These are phyloP conservation scores for Diplogelasinospora grovesii DNA, from an alignment of 495 filamentous ascomycete genomes.

Conservation along the genomic window DNA sequence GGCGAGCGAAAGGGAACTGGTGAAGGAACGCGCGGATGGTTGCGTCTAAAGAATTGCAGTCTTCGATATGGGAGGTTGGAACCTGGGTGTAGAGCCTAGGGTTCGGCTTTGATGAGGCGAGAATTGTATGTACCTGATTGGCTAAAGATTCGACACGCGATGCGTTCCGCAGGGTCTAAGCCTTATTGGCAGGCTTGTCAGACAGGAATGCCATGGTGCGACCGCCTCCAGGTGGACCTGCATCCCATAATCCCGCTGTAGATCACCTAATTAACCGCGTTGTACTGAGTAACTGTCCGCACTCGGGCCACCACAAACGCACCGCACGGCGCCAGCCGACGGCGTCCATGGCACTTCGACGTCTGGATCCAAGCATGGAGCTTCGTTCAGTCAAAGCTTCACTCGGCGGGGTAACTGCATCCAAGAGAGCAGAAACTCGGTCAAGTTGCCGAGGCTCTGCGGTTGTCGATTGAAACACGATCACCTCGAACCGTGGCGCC, in stretches of 20 bases:
- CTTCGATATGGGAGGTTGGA: not conserved
- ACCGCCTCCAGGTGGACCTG: conserved; percentile 22
- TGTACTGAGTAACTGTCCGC: no score
- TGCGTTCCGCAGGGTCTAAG: conserved; percentile 29
- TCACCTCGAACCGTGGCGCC: conserved; percentile 6
- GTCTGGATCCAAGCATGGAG: not conserved
- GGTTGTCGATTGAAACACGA: conserved; percentile 21
- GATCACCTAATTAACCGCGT: conserved; percentile 26
- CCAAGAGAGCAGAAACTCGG: conserved; percentile 1
- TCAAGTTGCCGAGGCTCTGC: conserved; percentile 12
- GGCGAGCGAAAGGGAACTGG: no score
- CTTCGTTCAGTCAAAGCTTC: conserved; percentile 16
- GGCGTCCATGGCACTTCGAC: conserved; percentile 2
- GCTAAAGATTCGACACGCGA: conserved; percentile 27
- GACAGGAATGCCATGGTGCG: conserved; percentile 23
- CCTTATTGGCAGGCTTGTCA: conserved; percentile 23
- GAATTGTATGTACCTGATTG: conserved; percentile 10
- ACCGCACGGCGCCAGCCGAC: conserved; percentile 3
- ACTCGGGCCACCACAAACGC: conserved; percentile 6
- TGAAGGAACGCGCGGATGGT: no score
- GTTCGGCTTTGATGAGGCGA: not conserved
- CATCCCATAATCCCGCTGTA: conserved; percentile 21
- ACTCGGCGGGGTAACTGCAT: conserved; percentile 12
- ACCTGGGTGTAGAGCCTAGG: not conserved
- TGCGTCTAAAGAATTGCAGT: not conserved